Base-by-base conservation (phyloP, 2,329 filamentous ascomycete genomes). In the Stemphylium lycopersici region DNA sequence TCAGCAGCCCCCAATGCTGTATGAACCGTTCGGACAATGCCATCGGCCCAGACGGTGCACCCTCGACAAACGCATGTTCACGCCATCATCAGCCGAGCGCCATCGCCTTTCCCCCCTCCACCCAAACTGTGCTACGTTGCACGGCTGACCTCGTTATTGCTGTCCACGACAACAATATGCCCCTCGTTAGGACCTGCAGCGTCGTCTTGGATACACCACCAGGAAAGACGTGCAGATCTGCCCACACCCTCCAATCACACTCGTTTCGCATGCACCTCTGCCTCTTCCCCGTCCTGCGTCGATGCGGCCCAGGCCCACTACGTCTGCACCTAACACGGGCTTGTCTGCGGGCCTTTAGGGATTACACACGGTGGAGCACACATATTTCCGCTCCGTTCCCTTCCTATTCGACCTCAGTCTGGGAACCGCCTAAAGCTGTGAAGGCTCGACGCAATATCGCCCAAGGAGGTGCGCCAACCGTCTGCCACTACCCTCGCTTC, bases 221-320 rank as follows among this genome's bases (percentile, higher is more conserved):
- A 48, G 48, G 29, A 36, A 31, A 55, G 49, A 66, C 52, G 32
- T 61, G 64, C 61, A 63, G 58, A 65, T 63, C 57, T 46, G 52
- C 33, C 40, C 39, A 52, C 48, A 31, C 46, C 49, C 31, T 15
- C 66, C 61, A 66, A 69, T 69, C 55, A 56, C 45, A 31, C 36
- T 43, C 44, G 3, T 32, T 15, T 33, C 52, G 47, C 55, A 41
- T 63, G 40, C 55, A 60, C 47, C 54, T 46, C 41, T 39, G 43
- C 48, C 47, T 33, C 54, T 46, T 49, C 55, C 53, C 50, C 48
- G 52, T 54, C 52, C 33, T 55, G 42, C 47, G 48, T 51, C 48
- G 47, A 53, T 51, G 60, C 57, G 57, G 59, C 59, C 65, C 61
- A 68, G 61, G 55, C 65, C 60, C 55, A 56, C 61, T 62, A 63